Base-by-base conservation (phyloP, 192 early-diverging fungal genomes). In the Linnemannia schmuckeri region DNA sequence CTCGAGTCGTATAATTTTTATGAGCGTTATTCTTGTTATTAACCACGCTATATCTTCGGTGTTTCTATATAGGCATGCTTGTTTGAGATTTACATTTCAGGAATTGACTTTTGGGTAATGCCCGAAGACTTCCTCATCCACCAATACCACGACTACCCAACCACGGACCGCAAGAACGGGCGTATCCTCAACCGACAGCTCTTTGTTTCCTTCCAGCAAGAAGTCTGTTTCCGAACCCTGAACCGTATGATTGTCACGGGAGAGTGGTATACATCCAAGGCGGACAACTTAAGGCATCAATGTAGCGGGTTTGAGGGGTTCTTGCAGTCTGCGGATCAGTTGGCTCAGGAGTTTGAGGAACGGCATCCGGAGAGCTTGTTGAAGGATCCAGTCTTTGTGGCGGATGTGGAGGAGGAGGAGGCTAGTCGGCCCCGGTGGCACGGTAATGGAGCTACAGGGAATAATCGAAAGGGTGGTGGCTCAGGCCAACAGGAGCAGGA, bases 51-150 rank as follows among this genome's bases (percentile, higher is more conserved):
- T 37, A 37, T 37, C 1, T 37, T 37, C 37, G 37, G 37, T 37
- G 37, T 37, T 37, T 37, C 1, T 37, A 37, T 49, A 18, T 76
- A 87, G 85, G 93, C 93, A 6, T 94, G 93, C 70, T 69, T 93
- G 37, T 93, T 90, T 78, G 93, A 93, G 54, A 90, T 92, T 20
- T 93, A 91, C 55, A 79, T 94, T 27, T 91, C 92, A 27, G 93
- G 93, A 13, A 83, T 91, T 66, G 91, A 93, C 63, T 92, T 91
- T 75, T 93, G 92, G 92, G 92, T 94, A 1, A 80, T 93, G 75
- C 92, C 93, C 8, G 75, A 89, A 35, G 92, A 92, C 55, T 94
- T 92, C 70, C 77, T 93, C 68, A 93, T 94, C 72, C 93, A 94
- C 75, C 92, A 93, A 77, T 90, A 90, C 24, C 93, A 94, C 74